Evolutionary conservation across 164 flowering plant species (phyloP), one percentile per base, ranked within the genome.

Genomic region (Chloranthus sessilifolius): DNA sequence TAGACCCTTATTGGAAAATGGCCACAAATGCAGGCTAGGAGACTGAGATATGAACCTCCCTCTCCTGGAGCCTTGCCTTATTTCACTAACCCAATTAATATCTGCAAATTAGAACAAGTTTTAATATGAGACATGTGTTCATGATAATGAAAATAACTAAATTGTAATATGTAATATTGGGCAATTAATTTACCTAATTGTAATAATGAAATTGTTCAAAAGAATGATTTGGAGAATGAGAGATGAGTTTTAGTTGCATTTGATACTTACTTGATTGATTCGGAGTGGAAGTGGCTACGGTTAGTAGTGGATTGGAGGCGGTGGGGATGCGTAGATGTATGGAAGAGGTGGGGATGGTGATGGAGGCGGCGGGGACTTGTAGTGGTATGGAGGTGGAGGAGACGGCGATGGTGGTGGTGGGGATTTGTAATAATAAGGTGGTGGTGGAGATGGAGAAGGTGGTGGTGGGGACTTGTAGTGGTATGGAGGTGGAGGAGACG

Each of bases 391-490:
- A 14, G 68, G 62, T 7, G 72, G 72, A 29, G 59, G 61, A 7
- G 52, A 53, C 12, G 51, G 55, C 1, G 59, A 25, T 1, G 71
- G 71, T 11, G 71, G 66, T 7, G 62, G 74, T 3, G 74, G 66
- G 8, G 66, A 59, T 1, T 62, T 40, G 56, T 61, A 61, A 53
- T 56, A 43, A 27, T 57, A 58, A 0, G 66, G 40, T 55, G 52
- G 52, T 14, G 52, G 52, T 7, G 47, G 47, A 5, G 47, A 43
- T 43, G 47, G 47, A 10, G 47, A 43, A 6, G 50, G 66, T 1
- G 74, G 74, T 25, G 78, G 78, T 23, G 78, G 75, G 9, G 78
- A 67, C 3, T 23, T 47, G 63, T 74, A 64, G 22, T 54, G 22
- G 25, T 70, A 70, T n/a, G 74, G 65, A 0, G 78, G 72, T 0